phyloP scores from a whole-genome alignment of 768 basidiomycete species.

The Kwoniella shandongensis region DNA sequence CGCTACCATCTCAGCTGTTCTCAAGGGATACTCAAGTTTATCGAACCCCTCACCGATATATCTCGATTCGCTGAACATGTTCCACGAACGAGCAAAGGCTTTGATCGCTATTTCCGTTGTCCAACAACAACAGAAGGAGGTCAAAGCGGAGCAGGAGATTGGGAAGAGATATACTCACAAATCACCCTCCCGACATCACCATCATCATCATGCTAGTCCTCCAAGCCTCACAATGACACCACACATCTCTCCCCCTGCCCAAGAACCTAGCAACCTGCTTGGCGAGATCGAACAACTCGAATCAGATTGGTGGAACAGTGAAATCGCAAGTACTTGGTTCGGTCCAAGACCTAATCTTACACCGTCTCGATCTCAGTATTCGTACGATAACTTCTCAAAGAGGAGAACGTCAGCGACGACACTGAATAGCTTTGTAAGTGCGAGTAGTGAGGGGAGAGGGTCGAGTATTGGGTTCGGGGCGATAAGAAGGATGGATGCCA shows the following conservation, averaged over 20 bases:
- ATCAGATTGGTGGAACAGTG: constrained; percentile 37
- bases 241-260: not conserved
- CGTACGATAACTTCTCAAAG: not conserved
- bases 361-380: not conserved
- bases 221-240: constrained; percentile 4
- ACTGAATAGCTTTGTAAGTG: no score
- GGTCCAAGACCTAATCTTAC: constrained; percentile 26
- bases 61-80: constrained; percentile 7
- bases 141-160: no score
- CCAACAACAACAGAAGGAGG: no score
- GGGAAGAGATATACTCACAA: not conserved
- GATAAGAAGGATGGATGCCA: constrained; percentile 13
- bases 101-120: not conserved
- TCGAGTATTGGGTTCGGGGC: not conserved
- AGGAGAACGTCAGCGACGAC: not conserved
- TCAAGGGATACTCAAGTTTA: constrained; percentile 4
- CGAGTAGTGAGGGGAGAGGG: no score
- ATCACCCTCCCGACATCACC: not conserved
- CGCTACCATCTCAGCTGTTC: constrained; percentile 10
- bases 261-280: not conserved
- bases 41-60: constrained; percentile 16
- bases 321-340: constrained; percentile 40
- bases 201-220: not conserved
- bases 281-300: constrained; percentile 28
- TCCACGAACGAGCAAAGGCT: constrained; percentile 10